Evolutionary conservation across 176 grass and related monocot genomes (phyloP).

Genomic region (Hordeum marinum): DNA sequence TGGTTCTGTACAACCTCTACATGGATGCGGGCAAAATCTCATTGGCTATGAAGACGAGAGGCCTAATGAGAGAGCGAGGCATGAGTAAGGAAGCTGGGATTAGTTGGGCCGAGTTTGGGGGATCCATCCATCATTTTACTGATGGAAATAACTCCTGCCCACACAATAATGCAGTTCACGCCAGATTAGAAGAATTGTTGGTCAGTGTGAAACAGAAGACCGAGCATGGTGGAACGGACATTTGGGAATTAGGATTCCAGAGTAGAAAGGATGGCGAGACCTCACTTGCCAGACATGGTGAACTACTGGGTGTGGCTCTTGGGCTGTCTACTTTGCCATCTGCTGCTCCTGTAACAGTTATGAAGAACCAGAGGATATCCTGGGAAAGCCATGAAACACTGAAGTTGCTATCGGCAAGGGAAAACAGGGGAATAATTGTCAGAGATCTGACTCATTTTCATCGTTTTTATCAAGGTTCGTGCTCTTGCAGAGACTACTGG

Average conservation of each 20-base stretch:
- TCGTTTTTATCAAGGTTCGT: conserved; percentile 63
- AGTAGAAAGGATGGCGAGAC: conserved; percentile 37
- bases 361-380: conserved; percentile 80
- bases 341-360: conserved; percentile 45
- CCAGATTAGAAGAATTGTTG: conserved; percentile 39
- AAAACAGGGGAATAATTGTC: conserved; percentile 61
- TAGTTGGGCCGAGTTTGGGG: conserved; percentile 63
- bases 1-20: conserved; percentile 69
- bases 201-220: conserved; percentile 52
- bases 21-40: conserved; percentile 69
- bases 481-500: conserved; percentile 78
- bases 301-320: conserved; percentile 54
- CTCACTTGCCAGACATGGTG: conserved; percentile 52
- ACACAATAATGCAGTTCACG: conserved; percentile 22
- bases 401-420: conserved; percentile 59
- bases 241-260: conserved; percentile 58
- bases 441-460: conserved; percentile 71
- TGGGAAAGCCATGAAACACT: conserved; percentile 61
- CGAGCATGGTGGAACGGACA: conserved; percentile 7
- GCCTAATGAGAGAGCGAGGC: conserved; percentile 77
- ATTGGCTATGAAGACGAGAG: conserved; percentile 79
- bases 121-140: conserved; percentile 40
- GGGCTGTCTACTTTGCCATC: conserved; percentile 39
- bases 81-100: conserved; percentile 38
- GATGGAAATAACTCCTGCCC: conserved; percentile 29